Conservation (phyloP, 257 asterid genomes). For the Leonotis leonurus region DNA sequence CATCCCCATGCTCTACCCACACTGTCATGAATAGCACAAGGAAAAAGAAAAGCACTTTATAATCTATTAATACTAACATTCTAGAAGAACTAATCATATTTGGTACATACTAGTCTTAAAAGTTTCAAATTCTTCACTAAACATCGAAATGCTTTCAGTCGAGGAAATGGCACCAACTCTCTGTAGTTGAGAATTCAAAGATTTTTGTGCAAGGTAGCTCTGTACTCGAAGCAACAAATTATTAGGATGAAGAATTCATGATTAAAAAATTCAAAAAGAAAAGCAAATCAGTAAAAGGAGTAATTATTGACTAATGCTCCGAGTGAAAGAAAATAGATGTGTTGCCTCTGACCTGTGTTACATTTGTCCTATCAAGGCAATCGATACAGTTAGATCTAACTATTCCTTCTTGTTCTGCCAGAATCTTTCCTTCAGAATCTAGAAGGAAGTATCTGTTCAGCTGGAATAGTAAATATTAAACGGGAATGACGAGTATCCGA, state of each 20-base stretch:
- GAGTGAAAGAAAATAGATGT: slow-evolving; percentile 16
- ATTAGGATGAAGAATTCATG: slow-evolving; percentile 9
- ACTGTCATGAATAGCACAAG: slow-evolving; percentile 40
- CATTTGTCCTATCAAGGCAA: slow-evolving; percentile 97
- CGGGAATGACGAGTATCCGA: slow-evolving; percentile 39
- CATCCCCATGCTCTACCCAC: slow-evolving; percentile 97
- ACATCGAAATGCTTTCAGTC: slow-evolving; percentile 59
- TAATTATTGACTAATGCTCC: background rate
- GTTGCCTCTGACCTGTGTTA: slow-evolving; percentile 71
- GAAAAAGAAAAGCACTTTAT: background rate
- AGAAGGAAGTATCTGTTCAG: slow-evolving; percentile 92
- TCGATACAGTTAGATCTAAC: slow-evolving; percentile 89
- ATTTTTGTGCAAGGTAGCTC: slow-evolving; percentile 85
- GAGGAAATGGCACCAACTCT: slow-evolving; percentile 63
- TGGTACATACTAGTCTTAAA: slow-evolving; percentile 58
- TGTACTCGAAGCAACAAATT: slow-evolving; percentile 34
- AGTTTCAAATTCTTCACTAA: slow-evolving; percentile 63
- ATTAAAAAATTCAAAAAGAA: background rate
- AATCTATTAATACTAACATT: slow-evolving; percentile 3
- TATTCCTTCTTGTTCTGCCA: slow-evolving; percentile 73
- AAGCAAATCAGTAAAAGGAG: background rate
- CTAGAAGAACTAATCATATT: slow-evolving; percentile 4
- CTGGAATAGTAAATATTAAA: slow-evolving; percentile 71
- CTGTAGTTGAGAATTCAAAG: slow-evolving; percentile 73
- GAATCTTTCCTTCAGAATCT: slow-evolving; percentile 67